phyloP scores from a whole-genome alignment of 345 rosid species.

The Ricinus communis region DNA sequence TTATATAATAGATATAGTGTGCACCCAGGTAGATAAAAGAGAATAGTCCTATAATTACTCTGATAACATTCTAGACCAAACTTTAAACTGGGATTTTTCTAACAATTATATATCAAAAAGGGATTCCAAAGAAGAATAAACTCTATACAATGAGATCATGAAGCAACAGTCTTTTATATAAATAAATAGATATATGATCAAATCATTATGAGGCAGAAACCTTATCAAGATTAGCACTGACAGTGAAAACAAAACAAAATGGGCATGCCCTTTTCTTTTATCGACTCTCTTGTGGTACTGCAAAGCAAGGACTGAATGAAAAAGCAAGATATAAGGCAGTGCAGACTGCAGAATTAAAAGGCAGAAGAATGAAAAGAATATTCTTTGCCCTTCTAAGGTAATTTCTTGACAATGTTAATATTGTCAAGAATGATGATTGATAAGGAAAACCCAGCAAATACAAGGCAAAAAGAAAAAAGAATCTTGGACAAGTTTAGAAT shows the following conservation, averaged over 20 bases:
- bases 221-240: constrained; percentile 4
- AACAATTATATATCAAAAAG: too few species aligned
- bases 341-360: not conserved
- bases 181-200: not conserved
- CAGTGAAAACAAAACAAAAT: not conserved
- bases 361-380: not conserved
- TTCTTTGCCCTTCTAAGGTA: not conserved
- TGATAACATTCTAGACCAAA: too few species aligned
- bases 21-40: too few species aligned
- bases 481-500: not conserved
- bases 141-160: too few species aligned
- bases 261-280: not conserved
- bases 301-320: not conserved
- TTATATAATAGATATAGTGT: too few species aligned
- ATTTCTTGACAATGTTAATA: not conserved
- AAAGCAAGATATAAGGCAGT: constrained; percentile 4
- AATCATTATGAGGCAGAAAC: not conserved
- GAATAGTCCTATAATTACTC: too few species aligned
- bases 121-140: too few species aligned
- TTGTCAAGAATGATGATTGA: not conserved
- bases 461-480: too few species aligned
- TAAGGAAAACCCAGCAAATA: not conserved
- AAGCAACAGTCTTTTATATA: not conserved
- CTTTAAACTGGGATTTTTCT: too few species aligned
- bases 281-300: too few species aligned